Base-by-base conservation (phyloP, 169 alveolate genomes). In the Cryptosporidium meleagridis region DNA sequence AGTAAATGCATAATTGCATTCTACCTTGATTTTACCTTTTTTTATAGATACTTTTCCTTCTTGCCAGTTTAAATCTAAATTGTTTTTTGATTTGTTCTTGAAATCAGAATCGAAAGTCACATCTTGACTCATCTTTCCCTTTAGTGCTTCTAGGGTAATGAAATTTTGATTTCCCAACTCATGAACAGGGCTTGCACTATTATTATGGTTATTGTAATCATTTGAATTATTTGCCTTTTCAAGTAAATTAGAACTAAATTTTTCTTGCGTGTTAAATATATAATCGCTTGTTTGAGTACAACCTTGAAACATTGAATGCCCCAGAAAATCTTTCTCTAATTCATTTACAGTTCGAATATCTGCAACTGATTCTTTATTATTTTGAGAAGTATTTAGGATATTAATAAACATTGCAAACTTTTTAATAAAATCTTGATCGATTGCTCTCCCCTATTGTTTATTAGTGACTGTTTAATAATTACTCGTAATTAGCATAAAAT, bases 1-100 rank as follows among this genome's bases (percentile, higher is more conserved):
- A n/a, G 89, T 80, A 41, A 80, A 80, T 58, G 89, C 89, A 45
- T 80, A 80, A 37, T 80, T 62, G 37, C 89, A 80, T 18, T 51
- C 45, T 26, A 80, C 68, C 18, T 80, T 80, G 18, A 44, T 61
- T 67, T 65, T 80, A 14, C 75, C 75, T 41, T 80, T 80, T 53
- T 80, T 80, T 39, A 65, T 80, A 1, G 75, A 35, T 21, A 80
- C 89, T 23, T 80, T 65, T 21, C 89, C 89, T 61, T 80, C 89
- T 65, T 80, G 89, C 89, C 89, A 80, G 21, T 80, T 59, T n/a
- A 65, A 37, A n/a, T 51, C 80, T 4, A n/a, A 59, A n/a, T 55
- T 44, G 7, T 41, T 39, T 62, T 80, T 80, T 29, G 68, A 48
- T 14, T 62, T 80, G 14, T 41, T 80, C 33, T 48, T 80, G 29